Conservation (phyloP, 495 filamentous ascomycete species). For the Neurospora sp. region DNA sequence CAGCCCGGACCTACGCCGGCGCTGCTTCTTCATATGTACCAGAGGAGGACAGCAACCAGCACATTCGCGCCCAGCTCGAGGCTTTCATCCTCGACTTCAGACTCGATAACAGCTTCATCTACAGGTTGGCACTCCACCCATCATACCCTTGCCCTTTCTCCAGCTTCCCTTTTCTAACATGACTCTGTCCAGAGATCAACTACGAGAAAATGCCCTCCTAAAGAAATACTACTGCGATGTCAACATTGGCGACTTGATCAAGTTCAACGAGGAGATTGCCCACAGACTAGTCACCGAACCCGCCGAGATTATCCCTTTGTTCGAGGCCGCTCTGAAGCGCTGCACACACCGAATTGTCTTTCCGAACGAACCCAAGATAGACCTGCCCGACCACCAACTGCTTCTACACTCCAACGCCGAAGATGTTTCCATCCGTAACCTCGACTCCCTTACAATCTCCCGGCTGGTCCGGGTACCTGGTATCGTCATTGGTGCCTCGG, state of each 20-base stretch:
- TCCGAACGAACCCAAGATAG: slow-evolving; percentile 55
- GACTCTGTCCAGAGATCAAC: slow-evolving; percentile 61
- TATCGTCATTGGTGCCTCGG: slow-evolving; percentile 95
- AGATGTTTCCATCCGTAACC: slow-evolving; percentile 84
- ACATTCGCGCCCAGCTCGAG: slow-evolving; percentile 53
- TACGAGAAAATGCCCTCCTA: slow-evolving; percentile 88
- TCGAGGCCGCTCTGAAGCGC: slow-evolving; percentile 79
- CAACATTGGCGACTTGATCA: slow-evolving; percentile 92
- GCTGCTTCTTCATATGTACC: slow-evolving; percentile 33
- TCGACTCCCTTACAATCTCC: slow-evolving; percentile 88
- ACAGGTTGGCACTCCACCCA: slow-evolving; percentile 49
- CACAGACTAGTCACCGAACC: slow-evolving; percentile 86
- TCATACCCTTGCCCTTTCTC: background rate
- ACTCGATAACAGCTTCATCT: slow-evolving; percentile 91
- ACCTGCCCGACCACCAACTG: slow-evolving; percentile 84
- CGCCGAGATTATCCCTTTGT: slow-evolving; percentile 85
- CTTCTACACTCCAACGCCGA: slow-evolving; percentile 88
- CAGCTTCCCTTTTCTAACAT: background rate
- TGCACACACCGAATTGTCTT: slow-evolving; percentile 89
- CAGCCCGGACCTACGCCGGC: slow-evolving; percentile 33
- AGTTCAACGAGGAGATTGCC: slow-evolving; percentile 92
- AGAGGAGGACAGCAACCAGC: slow-evolving; percentile 42
- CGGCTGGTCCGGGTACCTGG: slow-evolving; percentile 92
- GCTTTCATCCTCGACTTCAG: slow-evolving; percentile 93
- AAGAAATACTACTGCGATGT: slow-evolving; percentile 96